Conservation (phyloP, 1,284 basidiomycete species). For the Testicularia cyperi region DNA sequence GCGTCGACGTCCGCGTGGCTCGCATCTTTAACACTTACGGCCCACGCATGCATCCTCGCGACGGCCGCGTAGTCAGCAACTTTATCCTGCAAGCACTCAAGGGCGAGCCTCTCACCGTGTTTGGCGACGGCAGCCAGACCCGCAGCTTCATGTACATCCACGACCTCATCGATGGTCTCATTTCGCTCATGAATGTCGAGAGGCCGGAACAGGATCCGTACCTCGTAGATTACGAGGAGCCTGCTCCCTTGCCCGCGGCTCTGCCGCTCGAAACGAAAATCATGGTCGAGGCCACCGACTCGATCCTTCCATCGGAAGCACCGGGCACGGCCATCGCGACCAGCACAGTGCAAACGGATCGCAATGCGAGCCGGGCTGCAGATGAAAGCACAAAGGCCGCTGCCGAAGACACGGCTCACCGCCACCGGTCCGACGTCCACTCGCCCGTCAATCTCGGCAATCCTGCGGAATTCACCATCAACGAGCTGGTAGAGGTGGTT, state of each 20-base stretch:
- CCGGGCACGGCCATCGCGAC: constrained; percentile 8
- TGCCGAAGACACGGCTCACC: background rate
- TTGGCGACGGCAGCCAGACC: constrained; percentile 92
- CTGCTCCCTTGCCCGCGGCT: background rate
- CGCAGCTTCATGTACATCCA: constrained; percentile 79
- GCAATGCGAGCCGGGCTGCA: too few relatives aligned
- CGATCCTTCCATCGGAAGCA: constrained; percentile 17
- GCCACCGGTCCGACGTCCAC: constrained; percentile 29
- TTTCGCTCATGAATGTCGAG: constrained; percentile 54
- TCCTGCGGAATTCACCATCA: constrained; percentile 89
- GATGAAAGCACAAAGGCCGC: background rate
- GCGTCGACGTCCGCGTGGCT: constrained; percentile 73
- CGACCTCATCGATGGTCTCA: constrained; percentile 64
- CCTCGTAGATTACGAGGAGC: background rate
- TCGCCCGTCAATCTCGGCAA: constrained; percentile 87
- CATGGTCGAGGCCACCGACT: constrained; percentile 20
- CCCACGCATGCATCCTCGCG: constrained; percentile 80
- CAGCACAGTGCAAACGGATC: too few relatives aligned
- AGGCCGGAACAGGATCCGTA: constrained; percentile 71
- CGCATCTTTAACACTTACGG: constrained; percentile 50
- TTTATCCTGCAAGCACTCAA: constrained; percentile 95
- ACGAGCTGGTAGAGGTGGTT: constrained; percentile 56
- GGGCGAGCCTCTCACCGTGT: constrained; percentile 93
- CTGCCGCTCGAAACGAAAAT: constrained; percentile 55
- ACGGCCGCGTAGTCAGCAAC: constrained; percentile 96